Percentiles rank a stretch among this genome's conserved stretches.
phyloP scores from a whole-genome alignment of 1,284 basidiomycete genomes.

The Inonotus hispidus region DNA sequence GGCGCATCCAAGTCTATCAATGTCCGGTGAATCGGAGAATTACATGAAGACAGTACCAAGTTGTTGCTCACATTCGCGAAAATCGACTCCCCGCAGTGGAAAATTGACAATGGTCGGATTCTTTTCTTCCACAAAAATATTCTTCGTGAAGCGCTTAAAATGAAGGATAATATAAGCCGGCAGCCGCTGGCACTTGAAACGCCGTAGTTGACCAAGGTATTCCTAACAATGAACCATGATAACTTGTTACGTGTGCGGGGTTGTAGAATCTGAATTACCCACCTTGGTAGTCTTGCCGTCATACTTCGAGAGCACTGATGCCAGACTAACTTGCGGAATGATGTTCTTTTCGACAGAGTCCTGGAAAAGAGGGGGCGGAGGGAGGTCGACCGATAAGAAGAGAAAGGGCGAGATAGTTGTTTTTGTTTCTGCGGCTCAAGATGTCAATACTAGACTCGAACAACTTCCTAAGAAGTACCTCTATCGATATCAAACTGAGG shows the following conservation, averaged over 20 bases:
- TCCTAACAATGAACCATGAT: constrained; percentile 46
- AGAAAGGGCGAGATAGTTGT: constrained; percentile 87
- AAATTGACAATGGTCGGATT: constrained; percentile 99
- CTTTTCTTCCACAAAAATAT: constrained; percentile 96
- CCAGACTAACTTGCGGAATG: constrained; percentile 94
- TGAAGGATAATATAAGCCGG: constrained; percentile 94
- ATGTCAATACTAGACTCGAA: constrained; percentile 14
- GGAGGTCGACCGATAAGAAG: constrained; percentile 92
- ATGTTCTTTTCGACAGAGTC: constrained; percentile 96
- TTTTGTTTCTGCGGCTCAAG: constrained; percentile 70
- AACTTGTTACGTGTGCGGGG: neutral
- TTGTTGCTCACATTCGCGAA: constrained; percentile 72
- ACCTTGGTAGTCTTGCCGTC: constrained; percentile 89
- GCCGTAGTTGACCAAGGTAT: constrained; percentile 77
- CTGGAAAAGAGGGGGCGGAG: constrained; percentile 94
- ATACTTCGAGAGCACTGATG: constrained; percentile 92
- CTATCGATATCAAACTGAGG: constrained; percentile 89
- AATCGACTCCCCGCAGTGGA: constrained; percentile 87
- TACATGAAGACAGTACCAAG: constrained; percentile 15
- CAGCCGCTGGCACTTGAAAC: constrained; percentile 84
- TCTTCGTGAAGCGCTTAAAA: constrained; percentile 98
- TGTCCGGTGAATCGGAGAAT: constrained; percentile 20
- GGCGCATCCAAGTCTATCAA: constrained; percentile 70
- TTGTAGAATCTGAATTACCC: constrained; percentile 24
- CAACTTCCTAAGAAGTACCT: constrained; percentile 47